phyloP scores from a whole-genome alignment of 1,284 basidiomycete genomes.

The Hemileccinum hortonii region DNA sequence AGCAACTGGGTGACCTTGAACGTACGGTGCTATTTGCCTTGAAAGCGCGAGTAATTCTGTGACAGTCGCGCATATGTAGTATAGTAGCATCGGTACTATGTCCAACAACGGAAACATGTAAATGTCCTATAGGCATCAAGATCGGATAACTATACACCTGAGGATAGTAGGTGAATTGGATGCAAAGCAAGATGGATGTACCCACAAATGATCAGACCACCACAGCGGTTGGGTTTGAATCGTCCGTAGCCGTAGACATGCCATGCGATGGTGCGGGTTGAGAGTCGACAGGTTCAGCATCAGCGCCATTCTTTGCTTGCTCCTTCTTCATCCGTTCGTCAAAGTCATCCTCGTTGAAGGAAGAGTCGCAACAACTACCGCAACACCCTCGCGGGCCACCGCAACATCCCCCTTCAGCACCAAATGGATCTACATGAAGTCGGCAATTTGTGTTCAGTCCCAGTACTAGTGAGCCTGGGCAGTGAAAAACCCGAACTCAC shows the following conservation, averaged over 20 bases:
- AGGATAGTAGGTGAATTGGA: neutral
- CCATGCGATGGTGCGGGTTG: constrained; percentile 25
- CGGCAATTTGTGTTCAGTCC: neutral
- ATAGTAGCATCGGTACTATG: neutral
- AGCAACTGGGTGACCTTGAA: neutral
- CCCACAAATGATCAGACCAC: constrained; percentile 6
- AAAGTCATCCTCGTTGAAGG: constrained; percentile 32
- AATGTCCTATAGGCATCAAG: neutral
- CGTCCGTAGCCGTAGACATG: constrained; percentile 17
- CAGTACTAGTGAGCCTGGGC: neutral
- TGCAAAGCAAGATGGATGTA: neutral
- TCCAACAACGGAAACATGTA: neutral
- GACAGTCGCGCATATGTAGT: neutral
- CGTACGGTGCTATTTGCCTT: no score
- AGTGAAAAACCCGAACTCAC: constrained; percentile 16
- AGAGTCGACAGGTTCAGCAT: constrained; percentile 11
- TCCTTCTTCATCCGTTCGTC: constrained; percentile 31
- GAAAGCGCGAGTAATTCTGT: neutral
- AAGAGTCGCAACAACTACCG: constrained; percentile 26
- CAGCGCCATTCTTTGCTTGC: constrained; percentile 14
- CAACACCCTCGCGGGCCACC: constrained; percentile 31
- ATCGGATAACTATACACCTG: neutral
- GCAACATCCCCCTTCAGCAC: constrained; percentile 23
- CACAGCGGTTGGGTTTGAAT: constrained; percentile 2
- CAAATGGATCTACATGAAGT: constrained; percentile 22